Base-by-base conservation (phyloP, 371 early-diverging fungal species). In the Mortierella sp. region DNA sequence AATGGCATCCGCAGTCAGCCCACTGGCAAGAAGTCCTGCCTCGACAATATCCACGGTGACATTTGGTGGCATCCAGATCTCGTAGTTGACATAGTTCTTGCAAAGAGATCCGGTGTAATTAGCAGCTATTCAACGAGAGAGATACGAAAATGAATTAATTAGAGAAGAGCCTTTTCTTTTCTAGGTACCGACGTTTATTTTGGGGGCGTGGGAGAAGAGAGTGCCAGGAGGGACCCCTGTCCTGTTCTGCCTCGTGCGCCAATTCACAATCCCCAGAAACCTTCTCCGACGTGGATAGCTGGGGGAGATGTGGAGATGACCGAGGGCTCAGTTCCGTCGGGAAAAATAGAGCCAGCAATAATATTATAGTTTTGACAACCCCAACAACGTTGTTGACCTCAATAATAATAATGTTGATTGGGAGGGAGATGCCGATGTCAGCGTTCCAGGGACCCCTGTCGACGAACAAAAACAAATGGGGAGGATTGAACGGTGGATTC, bases 71-170 rank as follows among this genome's bases (percentile, higher is more conserved):
- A 70, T 22, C 71, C 71, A 76, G 37, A 76, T 48, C 2, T 39
- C 19, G 39, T 76, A 76, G 40, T 76, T 22, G 58, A 76, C 45
- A 66, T 45, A 71, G 45, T 71, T 58, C n/a, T 10, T 40, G 64
- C 76, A 76, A 63, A 76, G 24, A 10, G 52, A 9, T 37, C 70
- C 71, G 22, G 19, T 43, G 37, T 76, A 76, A 19, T 29, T 24
- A 13, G 14, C 61, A 39, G 58, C 76, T 76, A 58, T 34, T 66
- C 1, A 37, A 45, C 41, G 43, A 44, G 7, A 11, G 22, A 11
- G 26, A 31, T 11, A 39, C 7, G 22, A 22, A 31, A 43, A 31
- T 2, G 43, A 31, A 64, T 10, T 24, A 34, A 50, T 50, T 19
- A n/a, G 22, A 50, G 50, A 55, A 14, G 58, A 58, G 58, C 58